These are phyloP conservation scores for Thalassiosira sp. DNA, from an alignment of 352 stramenopile genomes.

Conservation along the genomic window DNA sequence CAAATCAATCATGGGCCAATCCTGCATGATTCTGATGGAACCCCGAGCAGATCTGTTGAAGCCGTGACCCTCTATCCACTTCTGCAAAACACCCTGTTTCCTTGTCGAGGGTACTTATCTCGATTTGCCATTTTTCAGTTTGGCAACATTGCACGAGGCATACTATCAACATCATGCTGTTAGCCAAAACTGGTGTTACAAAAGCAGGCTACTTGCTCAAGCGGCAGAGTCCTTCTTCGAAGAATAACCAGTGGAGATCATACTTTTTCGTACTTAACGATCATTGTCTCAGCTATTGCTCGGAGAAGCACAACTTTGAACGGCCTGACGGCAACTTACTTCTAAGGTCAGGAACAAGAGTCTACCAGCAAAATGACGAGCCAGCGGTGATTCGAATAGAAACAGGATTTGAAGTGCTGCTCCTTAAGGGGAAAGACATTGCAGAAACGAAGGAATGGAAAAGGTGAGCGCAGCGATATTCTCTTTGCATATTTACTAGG, in stretches of 20 bases:
- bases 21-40: too few species aligned
- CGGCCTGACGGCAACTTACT: slow-evolving; percentile 34
- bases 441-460: slow-evolving; percentile 43
- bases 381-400: slow-evolving; percentile 44
- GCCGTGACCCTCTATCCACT: too few species aligned
- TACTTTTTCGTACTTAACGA: slow-evolving; percentile 47
- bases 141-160: too few species aligned
- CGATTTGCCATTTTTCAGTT: too few species aligned
- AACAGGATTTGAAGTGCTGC: slow-evolving; percentile 29
- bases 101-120: too few species aligned
- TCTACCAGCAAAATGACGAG: slow-evolving; percentile 38
- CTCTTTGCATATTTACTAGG: neutral
- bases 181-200: slow-evolving; percentile 39
- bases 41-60: too few species aligned
- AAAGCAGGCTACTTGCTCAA: slow-evolving; percentile 50
- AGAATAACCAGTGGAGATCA: slow-evolving; percentile 33
- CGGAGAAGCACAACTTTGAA: slow-evolving; percentile 36
- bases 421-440: slow-evolving; percentile 33
- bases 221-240: slow-evolving; percentile 13
- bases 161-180: too few species aligned
- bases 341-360: slow-evolving; percentile 33
- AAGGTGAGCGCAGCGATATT: slow-evolving; percentile 10
- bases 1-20: too few species aligned
- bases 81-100: too few species aligned
- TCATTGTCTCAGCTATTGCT: slow-evolving; percentile 39